Percentiles rank a stretch among this genome's conserved stretches.
Evolutionary conservation across 2,329 filamentous ascomycete species (phyloP).

Genomic region (Ophiognomonia clavigignenti-juglandacearum): DNA sequence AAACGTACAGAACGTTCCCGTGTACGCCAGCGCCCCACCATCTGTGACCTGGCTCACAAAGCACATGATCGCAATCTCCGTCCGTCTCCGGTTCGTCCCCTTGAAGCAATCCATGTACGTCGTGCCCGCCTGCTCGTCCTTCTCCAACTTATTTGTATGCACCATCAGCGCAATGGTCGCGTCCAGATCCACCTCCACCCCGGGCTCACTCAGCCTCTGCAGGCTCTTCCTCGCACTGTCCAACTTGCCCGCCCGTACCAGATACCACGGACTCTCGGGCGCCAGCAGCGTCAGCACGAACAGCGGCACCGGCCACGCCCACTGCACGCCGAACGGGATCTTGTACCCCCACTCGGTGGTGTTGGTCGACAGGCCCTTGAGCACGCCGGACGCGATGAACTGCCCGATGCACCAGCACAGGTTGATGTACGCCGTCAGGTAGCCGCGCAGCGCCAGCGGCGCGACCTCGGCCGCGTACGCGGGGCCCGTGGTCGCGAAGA

Average conservation of each 20-base stretch:
- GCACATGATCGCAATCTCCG: conserved; percentile 38
- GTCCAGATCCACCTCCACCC: conserved; percentile 30
- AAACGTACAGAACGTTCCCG: conserved; percentile 32
- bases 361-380: conserved; percentile 17
- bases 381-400: conserved; percentile 21
- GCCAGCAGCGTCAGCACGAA: conserved; percentile 18
- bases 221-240: conserved; percentile 14
- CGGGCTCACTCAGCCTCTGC: conserved; percentile 23
- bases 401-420: conserved; percentile 23
- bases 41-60: conserved; percentile 38
- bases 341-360: conserved; percentile 23
- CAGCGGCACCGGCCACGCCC: conserved; percentile 18
- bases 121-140: conserved; percentile 32
- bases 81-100: conserved; percentile 40
- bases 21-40: conserved; percentile 36
- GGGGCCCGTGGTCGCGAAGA: conserved; percentile 39
- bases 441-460: conserved; percentile 22
- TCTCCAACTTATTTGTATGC: conserved; percentile 41
- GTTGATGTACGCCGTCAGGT: conserved; percentile 24
- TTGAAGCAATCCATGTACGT: conserved; percentile 42
- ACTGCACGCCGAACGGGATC: conserved; percentile 21
- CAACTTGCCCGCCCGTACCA: conserved; percentile 14
- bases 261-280: conserved; percentile 23
- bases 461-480: conserved; percentile 27
- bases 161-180: conserved; percentile 36